A percentile compares a stretch with the other conserved stretches of the same genome.
Conservation (phyloP, 306 rosid genomes). For the Prosopis cineraria region DNA sequence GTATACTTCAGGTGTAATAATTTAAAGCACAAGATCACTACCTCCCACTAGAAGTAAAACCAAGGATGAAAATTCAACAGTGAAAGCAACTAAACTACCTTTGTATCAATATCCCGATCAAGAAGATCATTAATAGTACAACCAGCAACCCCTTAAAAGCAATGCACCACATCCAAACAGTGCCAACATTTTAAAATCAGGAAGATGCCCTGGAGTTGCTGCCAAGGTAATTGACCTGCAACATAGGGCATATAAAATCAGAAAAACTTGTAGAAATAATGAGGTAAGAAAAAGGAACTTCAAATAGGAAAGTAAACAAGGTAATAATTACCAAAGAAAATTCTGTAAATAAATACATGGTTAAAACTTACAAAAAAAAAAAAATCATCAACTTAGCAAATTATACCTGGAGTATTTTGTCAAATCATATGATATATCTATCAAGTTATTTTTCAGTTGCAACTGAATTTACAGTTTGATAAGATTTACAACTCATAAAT, state of each 20-base stretch:
- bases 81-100: constrained; percentile 43
- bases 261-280: constrained; percentile 11
- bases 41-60: constrained; percentile 15
- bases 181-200: constrained; percentile 72
- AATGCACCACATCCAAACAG: constrained; percentile 85
- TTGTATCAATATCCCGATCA: constrained; percentile 80
- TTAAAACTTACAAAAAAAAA: neutral
- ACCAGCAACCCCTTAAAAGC: constrained; percentile 87
- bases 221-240: constrained; percentile 88
- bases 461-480: neutral
- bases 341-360: neutral
- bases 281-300: neutral
- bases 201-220: constrained; percentile 75
- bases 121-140: constrained; percentile 89
- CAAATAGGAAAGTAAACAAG: neutral
- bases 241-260: constrained; percentile 17
- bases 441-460: neutral
- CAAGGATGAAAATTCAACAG: too few species aligned
- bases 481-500: neutral
- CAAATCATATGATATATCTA: neutral
- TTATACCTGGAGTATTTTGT: neutral
- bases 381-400: neutral
- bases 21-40: constrained; percentile 17
- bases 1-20: constrained; percentile 8
- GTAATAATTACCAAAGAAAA: neutral